These are phyloP conservation scores for Podaxis mareebaensis DNA, from an alignment of 768 basidiomycete species.

Conservation along the genomic window DNA sequence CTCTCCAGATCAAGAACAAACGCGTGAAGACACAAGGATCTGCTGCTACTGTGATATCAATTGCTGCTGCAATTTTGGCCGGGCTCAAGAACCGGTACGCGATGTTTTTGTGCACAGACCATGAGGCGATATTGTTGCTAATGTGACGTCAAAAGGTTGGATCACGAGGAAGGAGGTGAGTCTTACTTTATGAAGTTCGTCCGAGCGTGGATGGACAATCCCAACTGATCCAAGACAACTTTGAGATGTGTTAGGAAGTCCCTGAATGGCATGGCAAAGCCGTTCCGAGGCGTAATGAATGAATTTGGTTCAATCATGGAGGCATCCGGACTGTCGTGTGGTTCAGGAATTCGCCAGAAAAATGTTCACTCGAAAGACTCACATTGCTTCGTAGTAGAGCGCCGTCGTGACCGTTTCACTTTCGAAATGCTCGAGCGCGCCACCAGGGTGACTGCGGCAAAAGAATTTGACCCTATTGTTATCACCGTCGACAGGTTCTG, in stretches of 20 bases:
- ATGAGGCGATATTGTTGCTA: constrained; percentile 77
- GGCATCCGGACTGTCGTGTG: constrained; percentile 66
- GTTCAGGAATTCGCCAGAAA: constrained; percentile 3
- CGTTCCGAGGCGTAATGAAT: constrained; percentile 79
- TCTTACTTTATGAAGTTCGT: constrained; percentile 80
- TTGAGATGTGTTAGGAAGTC: constrained; percentile 82
- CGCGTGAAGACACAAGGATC: constrained; percentile 83
- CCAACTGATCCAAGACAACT: constrained; percentile 82
- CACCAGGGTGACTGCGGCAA: constrained; percentile 79
- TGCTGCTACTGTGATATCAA: constrained; percentile 82
- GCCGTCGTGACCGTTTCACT: constrained; percentile 78
- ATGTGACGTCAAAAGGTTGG: constrained; percentile 1
- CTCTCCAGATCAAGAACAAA: constrained; percentile 84
- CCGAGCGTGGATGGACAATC: constrained; percentile 80
- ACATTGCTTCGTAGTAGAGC: constrained; percentile 86
- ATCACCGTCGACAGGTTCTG: constrained; percentile 51
- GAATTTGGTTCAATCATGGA: constrained; percentile 75
- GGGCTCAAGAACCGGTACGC: constrained; percentile 89
- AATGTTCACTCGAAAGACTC: constrained; percentile 28
- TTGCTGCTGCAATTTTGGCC: constrained; percentile 76
- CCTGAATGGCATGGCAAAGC: constrained; percentile 80
- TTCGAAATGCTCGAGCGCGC: constrained; percentile 85
- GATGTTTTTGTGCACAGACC: constrained; percentile 80
- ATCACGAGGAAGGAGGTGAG: neutral
- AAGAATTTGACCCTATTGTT: constrained; percentile 83